Base-by-base conservation (phyloP, 2,329 filamentous ascomycete species). In the Aspergillus arachidicola region DNA sequence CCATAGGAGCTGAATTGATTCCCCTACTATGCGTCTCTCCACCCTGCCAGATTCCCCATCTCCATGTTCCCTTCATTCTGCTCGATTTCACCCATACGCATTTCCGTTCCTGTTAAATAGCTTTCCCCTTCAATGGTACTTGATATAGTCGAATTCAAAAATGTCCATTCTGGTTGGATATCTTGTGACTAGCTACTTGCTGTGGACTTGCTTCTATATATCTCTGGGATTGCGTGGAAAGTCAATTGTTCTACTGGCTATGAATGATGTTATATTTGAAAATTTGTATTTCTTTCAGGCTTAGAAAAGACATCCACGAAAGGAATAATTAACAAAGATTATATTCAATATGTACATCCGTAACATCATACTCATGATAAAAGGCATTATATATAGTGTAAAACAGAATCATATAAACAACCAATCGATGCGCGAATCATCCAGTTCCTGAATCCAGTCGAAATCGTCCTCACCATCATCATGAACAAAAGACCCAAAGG, bases 381-480 rank as follows among this genome's bases (percentile, higher is more conserved):
- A 14, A 48, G 48, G 46, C 38, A 57, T 56, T 57, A 61, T 46
- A 61, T 57, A 51, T 46, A 41, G 7, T 34, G 34, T 38, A 50
- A 60, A 14, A 53, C 34, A 16, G 7, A 6, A 16, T 73, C 64
- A 80, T 61, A 80, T 79, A 62, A 80, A 79, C 12, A 80, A 55
- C 78, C 78, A 80, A 63, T 79, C 78, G 11, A 77, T 70, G n/a
- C 72, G 66, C 10, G 76, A 79, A 63, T 75, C 70, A 67, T 78
- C 78, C 57, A 80, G 59, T 61, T 79, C 75, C 61, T 78, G 75
- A 28, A 79, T 72, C 78, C 78, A 80, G 64, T 80, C 76, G 45
- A 79, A 79, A 19, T 73, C 69, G 41, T 72, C 38, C 43, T 71
- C 66, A 7, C 26, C 26, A 61, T 77, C 72, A 59, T 73, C 62